phyloP scores from a whole-genome alignment of 2,329 filamentous ascomycete species.

The Diaporthe destruens region DNA sequence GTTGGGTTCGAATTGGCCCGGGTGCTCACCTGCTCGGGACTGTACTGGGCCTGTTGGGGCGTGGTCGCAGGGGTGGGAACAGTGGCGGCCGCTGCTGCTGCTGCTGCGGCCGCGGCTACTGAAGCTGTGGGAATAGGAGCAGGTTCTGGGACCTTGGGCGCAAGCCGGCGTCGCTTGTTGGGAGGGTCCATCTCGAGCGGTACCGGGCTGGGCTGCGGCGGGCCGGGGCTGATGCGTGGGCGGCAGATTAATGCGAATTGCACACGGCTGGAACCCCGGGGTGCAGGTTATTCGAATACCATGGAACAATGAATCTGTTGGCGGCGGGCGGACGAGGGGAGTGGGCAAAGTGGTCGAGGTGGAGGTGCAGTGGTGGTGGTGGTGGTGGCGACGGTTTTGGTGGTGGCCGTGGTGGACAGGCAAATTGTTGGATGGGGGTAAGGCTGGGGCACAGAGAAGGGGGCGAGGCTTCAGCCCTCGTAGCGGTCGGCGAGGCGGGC shows the following conservation, averaged over 20 bases:
- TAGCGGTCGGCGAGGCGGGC: constrained; percentile 28
- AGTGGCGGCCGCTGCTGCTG: constrained; percentile 18
- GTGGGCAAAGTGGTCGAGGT: background rate
- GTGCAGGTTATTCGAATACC: background rate
- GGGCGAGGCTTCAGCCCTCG: constrained; percentile 35
- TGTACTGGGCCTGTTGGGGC: constrained; percentile 41
- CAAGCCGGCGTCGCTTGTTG: constrained; percentile 48
- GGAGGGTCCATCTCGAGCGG: constrained; percentile 46
- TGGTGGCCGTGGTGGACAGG: constrained; percentile 10
- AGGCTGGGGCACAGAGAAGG: constrained; percentile 29
- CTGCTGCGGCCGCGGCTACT: constrained; percentile 12
- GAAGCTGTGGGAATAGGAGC: constrained; percentile 24
- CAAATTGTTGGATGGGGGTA: constrained; percentile 26
- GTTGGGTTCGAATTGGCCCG: background rate
- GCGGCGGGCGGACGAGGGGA: background rate
- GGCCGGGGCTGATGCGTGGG: constrained; percentile 1
- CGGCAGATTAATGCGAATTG: background rate
- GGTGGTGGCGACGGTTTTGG: constrained; percentile 1
- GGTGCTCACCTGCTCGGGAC: constrained; percentile 43
- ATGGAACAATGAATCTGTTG: background rate
- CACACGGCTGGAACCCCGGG: constrained; percentile 8
- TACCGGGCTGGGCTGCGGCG: background rate
- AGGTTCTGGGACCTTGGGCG: constrained; percentile 47
- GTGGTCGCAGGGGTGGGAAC: constrained; percentile 35
- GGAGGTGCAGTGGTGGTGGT: constrained; percentile 8